A percentile compares a stretch with the other conserved stretches of the same genome.
Conservation (phyloP, 73 alveolate species). For the Paramecium tetraurelia region DNA sequence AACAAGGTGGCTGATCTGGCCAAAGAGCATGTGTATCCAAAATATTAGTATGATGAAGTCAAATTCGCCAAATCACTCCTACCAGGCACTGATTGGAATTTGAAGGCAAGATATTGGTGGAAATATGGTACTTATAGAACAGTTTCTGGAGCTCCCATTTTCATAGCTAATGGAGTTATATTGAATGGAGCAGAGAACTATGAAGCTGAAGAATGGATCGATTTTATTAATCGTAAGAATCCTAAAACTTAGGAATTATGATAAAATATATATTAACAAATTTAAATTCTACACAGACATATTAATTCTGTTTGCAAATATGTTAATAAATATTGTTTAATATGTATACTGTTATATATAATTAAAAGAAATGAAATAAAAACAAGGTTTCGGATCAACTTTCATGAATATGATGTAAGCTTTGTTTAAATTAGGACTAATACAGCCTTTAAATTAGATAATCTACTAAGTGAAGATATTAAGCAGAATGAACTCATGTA, state of each 20-base stretch:
- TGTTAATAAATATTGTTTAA: neutral
- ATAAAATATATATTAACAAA: neutral
- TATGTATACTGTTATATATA: conserved; percentile 2
- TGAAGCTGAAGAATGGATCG: neutral
- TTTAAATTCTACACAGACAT: neutral
- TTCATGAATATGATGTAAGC: neutral
- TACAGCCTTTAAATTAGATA: conserved; percentile 24
- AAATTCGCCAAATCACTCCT: neutral
- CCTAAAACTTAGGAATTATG: neutral
- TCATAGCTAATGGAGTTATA: conserved; percentile 33
- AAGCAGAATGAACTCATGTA: neutral
- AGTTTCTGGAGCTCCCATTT: conserved; percentile 58
- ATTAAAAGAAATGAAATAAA: neutral
- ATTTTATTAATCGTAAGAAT: neutral
- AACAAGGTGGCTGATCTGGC: neutral
- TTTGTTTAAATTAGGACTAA: neutral
- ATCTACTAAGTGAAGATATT: neutral
- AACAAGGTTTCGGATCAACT: neutral
- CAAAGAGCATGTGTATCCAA: neutral
- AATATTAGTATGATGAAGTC: neutral
- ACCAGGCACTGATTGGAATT: conserved; percentile 10
- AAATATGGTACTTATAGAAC: conserved; percentile 51
- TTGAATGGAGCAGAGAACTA: conserved; percentile 53
- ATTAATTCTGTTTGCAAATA: neutral
- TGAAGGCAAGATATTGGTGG: conserved; percentile 53